phyloP scores from a whole-genome alignment of 139 green algal genomes.

The Trebouxia sp. region DNA sequence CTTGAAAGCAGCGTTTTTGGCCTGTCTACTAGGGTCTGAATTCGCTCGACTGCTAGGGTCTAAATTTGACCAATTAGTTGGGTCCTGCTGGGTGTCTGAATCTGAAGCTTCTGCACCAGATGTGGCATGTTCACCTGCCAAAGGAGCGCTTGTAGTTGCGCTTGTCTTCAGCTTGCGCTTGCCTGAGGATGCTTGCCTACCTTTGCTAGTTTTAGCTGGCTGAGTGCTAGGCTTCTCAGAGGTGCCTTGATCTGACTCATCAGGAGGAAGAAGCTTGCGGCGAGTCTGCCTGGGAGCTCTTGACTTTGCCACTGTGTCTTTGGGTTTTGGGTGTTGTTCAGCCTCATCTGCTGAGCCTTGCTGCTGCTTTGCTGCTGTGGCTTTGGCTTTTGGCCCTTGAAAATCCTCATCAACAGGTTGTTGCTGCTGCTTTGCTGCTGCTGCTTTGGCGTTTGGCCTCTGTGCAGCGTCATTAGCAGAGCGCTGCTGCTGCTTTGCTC shows the following conservation, averaged over 20 bases:
- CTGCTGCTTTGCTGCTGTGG: too few relatives aligned
- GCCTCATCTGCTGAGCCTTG: not conserved
- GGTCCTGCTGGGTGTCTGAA: not conserved
- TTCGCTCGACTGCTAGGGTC: not conserved
- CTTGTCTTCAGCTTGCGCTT: too few relatives aligned
- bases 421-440: too few relatives aligned
- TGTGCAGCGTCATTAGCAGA: too few relatives aligned
- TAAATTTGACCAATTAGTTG: not conserved
- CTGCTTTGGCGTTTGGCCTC: too few relatives aligned
- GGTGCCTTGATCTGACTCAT: not conserved
- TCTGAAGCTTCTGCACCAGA: not conserved
- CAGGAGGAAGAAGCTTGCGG: not conserved
- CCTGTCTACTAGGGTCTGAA: not conserved
- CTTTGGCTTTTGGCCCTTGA: too few relatives aligned
- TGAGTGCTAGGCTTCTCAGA: not conserved
- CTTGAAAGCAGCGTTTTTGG: slow-evolving; percentile 22
- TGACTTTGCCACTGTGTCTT: not conserved
- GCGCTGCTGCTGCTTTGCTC: too few relatives aligned
- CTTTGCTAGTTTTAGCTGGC: not conserved
- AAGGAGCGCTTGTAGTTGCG: too few relatives aligned
- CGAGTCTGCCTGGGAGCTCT: not conserved
- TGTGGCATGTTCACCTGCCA: too few relatives aligned
- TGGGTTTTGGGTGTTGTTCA: too few relatives aligned
- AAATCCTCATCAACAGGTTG: not conserved
- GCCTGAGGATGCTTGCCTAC: too few relatives aligned